These are phyloP conservation scores for Teratosphaeria nubilosa DNA, from an alignment of 2,329 filamentous ascomycete species.

Conservation along the genomic window DNA sequence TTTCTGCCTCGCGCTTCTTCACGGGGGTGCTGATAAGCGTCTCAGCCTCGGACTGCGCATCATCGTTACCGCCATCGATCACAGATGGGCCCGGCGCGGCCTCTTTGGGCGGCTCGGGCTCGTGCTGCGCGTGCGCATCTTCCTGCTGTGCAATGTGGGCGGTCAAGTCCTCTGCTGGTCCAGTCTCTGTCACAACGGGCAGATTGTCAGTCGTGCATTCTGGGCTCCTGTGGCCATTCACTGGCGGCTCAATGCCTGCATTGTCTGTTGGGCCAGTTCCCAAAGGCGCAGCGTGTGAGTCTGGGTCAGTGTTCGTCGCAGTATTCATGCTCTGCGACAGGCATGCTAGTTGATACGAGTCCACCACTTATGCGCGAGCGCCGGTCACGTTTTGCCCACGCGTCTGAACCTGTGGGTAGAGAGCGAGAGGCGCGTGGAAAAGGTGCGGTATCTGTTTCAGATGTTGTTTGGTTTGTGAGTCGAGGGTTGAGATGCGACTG, in stretches of 20 bases:
- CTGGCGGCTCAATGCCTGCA: not conserved
- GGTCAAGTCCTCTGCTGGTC: not conserved
- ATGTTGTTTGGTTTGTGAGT: not conserved
- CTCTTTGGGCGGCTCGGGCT: constrained; percentile 3
- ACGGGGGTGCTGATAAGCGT: constrained; percentile 38
- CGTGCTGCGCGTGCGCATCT: not conserved
- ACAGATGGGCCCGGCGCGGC: constrained; percentile 1
- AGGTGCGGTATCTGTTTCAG: not conserved
- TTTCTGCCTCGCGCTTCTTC: constrained; percentile 29
- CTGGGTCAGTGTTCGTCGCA: not conserved
- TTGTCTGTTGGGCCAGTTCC: not conserved
- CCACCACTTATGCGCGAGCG: not conserved
- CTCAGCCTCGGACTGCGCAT: constrained; percentile 40
- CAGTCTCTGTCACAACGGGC: not conserved
- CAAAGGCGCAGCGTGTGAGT: not conserved
- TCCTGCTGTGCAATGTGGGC: not conserved
- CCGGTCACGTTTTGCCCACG: not conserved
- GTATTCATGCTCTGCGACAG: not conserved
- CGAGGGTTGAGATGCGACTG: not conserved
- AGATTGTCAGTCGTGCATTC: not conserved
- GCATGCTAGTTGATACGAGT: not conserved
- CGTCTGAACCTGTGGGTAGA: not conserved
- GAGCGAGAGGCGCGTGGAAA: not conserved
- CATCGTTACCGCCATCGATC: constrained; percentile 19
- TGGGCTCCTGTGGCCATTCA: constrained; percentile 4